A percentile compares a stretch with the other conserved stretches of the same genome.
Evolutionary conservation across 345 rosid genomes (phyloP).

Genomic region (Rhodomyrtus tomentosa): DNA sequence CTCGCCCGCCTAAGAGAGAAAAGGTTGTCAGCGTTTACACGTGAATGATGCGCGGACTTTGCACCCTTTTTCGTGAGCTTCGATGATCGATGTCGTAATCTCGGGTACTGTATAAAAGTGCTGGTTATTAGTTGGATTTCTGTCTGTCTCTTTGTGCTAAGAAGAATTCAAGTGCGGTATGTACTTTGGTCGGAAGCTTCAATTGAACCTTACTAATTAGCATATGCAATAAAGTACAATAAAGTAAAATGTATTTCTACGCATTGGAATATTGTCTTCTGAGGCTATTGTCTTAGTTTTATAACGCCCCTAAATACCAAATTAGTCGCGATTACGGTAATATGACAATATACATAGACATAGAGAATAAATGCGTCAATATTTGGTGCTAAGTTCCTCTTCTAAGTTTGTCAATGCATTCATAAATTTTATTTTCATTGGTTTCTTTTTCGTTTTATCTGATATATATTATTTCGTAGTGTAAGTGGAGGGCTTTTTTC

Average conservation of each 20-base stretch:
- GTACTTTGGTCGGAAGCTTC: neutral
- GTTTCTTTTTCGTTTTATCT: too few relatives aligned
- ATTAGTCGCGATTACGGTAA: too few relatives aligned
- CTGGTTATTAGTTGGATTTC: neutral
- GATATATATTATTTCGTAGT: too few relatives aligned
- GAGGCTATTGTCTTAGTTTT: too few relatives aligned
- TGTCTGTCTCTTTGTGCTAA: too few relatives aligned
- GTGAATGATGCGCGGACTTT: neutral
- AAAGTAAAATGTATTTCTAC: neutral
- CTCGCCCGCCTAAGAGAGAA: neutral
- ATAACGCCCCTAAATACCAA: too few relatives aligned
- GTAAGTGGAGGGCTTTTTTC: too few relatives aligned
- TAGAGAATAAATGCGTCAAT: too few relatives aligned
- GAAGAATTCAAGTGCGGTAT: neutral
- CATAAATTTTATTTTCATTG: too few relatives aligned
- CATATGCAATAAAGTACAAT: neutral
- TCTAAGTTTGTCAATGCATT: too few relatives aligned
- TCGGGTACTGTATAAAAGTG: neutral
- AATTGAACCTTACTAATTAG: neutral
- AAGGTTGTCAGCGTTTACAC: neutral
- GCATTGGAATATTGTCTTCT: neutral
- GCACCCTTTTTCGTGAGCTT: neutral
- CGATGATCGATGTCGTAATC: neutral
- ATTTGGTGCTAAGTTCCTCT: too few relatives aligned
- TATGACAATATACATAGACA: too few relatives aligned